Evolutionary conservation across 2,329 filamentous ascomycete genomes (phyloP).

Genomic region (Cladosporium cucumerinum): DNA sequence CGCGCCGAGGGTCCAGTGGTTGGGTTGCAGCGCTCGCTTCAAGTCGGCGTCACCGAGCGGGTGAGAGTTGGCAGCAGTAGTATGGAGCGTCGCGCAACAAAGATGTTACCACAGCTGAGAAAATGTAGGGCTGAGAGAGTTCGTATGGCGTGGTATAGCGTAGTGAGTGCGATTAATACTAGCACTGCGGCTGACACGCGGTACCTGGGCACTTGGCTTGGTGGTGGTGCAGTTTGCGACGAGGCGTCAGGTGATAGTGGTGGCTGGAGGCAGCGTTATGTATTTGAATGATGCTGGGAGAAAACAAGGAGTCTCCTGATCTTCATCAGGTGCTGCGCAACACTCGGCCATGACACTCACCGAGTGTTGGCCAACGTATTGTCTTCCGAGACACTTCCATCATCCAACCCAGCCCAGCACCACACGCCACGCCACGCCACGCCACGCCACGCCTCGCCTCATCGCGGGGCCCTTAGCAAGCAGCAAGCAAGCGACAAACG

Average conservation of each 20-base stretch:
- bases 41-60: background rate
- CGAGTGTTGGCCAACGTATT: background rate
- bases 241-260: background rate
- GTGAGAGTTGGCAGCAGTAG: background rate
- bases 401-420: background rate
- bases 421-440: background rate
- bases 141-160: background rate
- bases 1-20: background rate
- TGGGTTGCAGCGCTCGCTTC: background rate
- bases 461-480: background rate
- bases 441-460: background rate
- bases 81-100: background rate
- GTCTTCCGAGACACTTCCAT: constrained; percentile 5
- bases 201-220: background rate
- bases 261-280: constrained; percentile 1
- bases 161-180: background rate
- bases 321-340: background rate
- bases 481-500: background rate
- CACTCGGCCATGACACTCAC: background rate
- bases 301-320: background rate
- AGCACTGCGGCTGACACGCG: background rate
- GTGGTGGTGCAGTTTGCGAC: background rate
- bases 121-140: background rate
- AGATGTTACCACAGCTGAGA: background rate
- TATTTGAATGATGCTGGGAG: background rate